Percentiles rank a stretch among this genome's conserved stretches.
Evolutionary conservation across 2,329 filamentous ascomycete species (phyloP).

Genomic region (Ophiostoma sp.): DNA sequence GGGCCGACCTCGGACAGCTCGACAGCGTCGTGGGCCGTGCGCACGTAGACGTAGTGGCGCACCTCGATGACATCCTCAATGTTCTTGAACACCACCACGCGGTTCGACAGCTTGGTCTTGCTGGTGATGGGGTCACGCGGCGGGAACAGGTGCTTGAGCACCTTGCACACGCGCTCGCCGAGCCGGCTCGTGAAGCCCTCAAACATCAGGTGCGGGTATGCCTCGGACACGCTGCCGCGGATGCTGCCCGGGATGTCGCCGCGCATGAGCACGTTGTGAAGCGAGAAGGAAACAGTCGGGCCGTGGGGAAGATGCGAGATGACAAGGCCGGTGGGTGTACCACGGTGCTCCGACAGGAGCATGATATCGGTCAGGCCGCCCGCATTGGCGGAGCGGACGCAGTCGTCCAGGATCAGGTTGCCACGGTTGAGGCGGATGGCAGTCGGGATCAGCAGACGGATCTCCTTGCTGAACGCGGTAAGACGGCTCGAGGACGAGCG

Average conservation of each 20-base stretch:
- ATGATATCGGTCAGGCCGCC: slow-evolving; percentile 79
- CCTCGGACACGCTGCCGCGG: slow-evolving; percentile 82
- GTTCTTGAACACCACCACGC: slow-evolving; percentile 91
- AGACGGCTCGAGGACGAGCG: slow-evolving; percentile 80
- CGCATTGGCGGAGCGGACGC: slow-evolving; percentile 74
- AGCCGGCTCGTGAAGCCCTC: slow-evolving; percentile 82
- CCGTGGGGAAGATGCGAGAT: slow-evolving; percentile 84
- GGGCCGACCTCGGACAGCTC: slow-evolving; percentile 87
- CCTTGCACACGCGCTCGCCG: slow-evolving; percentile 77
- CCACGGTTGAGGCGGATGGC: slow-evolving; percentile 85
- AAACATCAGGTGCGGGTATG: slow-evolving; percentile 91
- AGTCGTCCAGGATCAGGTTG: slow-evolving; percentile 78
- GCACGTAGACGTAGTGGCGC: slow-evolving; percentile 72
- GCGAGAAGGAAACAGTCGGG: slow-evolving; percentile 74
- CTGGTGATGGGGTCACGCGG: slow-evolving; percentile 70
- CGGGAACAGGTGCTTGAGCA: slow-evolving; percentile 90
- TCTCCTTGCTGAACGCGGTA: slow-evolving; percentile 85
- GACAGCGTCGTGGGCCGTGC: slow-evolving; percentile 83
- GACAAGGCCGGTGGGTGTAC: slow-evolving; percentile 75
- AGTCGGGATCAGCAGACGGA: slow-evolving; percentile 69
- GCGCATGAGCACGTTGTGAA: slow-evolving; percentile 85
- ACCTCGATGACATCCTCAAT: slow-evolving; percentile 92
- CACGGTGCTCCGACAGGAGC: slow-evolving; percentile 85
- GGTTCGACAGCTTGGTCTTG: slow-evolving; percentile 71
- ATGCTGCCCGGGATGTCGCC: slow-evolving; percentile 87